A percentile compares a stretch with the other conserved stretches of the same genome.
Conservation (phyloP, 2,329 filamentous ascomycete species). For the Fusarium denticulatum region DNA sequence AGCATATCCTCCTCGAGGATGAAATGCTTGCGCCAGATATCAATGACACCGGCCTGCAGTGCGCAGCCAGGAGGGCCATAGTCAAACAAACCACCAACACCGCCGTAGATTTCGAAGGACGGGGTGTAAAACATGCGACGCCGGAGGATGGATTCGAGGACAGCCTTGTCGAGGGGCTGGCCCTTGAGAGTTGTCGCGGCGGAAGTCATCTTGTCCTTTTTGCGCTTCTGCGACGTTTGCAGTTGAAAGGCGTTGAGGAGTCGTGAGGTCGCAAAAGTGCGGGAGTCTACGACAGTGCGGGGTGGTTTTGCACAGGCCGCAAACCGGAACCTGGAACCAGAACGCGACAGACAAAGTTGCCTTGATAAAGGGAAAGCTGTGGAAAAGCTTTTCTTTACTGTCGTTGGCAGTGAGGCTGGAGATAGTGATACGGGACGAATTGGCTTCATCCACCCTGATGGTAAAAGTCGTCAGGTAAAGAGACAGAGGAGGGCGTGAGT, state of each 20-base stretch:
- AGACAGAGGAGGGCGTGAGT: slow-evolving; percentile 41
- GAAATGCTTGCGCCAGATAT: slow-evolving; percentile 93
- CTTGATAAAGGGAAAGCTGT: slow-evolving; percentile 29
- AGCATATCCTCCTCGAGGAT: slow-evolving; percentile 94
- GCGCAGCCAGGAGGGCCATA: slow-evolving; percentile 91
- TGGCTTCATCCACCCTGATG: slow-evolving; percentile 45
- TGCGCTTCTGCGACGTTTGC: slow-evolving; percentile 41
- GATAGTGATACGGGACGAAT: slow-evolving; percentile 38
- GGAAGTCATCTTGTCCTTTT: slow-evolving; percentile 55
- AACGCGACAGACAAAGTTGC: slow-evolving; percentile 27
- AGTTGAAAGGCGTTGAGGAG: slow-evolving; percentile 45
- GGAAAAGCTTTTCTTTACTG: slow-evolving; percentile 10
- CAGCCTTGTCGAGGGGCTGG: slow-evolving; percentile 84
- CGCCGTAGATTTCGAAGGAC: slow-evolving; percentile 94
- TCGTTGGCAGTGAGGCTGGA: slow-evolving; percentile 21
- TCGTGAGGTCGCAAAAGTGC: slow-evolving; percentile 46
- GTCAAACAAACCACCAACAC: slow-evolving; percentile 89
- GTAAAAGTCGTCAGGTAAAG: slow-evolving; percentile 24
- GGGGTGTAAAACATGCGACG: slow-evolving; percentile 95
- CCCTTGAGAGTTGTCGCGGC: slow-evolving; percentile 83
- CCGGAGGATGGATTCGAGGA: slow-evolving; percentile 85
- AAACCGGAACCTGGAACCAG: slow-evolving; percentile 32
- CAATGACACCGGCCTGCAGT: slow-evolving; percentile 87
- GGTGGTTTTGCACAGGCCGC: slow-evolving; percentile 39
- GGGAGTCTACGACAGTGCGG: slow-evolving; percentile 34